Base-by-base conservation (phyloP, 164 flowering plant genomes). In the Vitis cinerea region DNA sequence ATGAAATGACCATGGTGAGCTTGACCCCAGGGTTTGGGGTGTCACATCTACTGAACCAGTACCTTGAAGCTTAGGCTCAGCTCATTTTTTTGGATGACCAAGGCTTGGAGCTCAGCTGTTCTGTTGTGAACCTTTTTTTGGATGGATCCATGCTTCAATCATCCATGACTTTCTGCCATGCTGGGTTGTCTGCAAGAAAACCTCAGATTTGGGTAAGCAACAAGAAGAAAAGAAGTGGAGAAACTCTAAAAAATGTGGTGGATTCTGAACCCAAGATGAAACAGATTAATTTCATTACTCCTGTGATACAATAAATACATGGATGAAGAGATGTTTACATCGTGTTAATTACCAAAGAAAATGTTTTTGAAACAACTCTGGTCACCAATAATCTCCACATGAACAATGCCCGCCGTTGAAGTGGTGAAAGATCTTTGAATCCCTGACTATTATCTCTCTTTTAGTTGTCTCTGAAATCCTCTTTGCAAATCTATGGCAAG, bases 321-420 rank as follows among this genome's bases (percentile, higher is more conserved):
- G n/a, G 48, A 60, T 3, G 10, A 60, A 60, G 8, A 60, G 48
- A 14, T 60, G 15, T 8, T 29, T 29, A 37, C 44, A 37, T 37
- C 44, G 44, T 37, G 44, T 37, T 3, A 37, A 37, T 37, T 37
- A 37, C 44, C 44, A 37, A 37, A 37, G 44, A 61, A 23, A 19
- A 29, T 14, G 59, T 50, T 1, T 53, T 11, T 23, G 19, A 11
- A n/a, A 30, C 12, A 44, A 10, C 50, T 61, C 10, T 14, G 16
- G 15, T 85, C 75, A 87, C 95, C 92, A 90, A 65, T 88, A 88
- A 79, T 85, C 90, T 31, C 84, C 75, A 67, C 95, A 88, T 12
- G 86, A 87, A 76, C 96, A 90, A 9, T 9, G 19, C 16, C 92
- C 97, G 61, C 83, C 74, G 67, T 44, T 76, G 77, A 91, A 86